A percentile compares a stretch with the other conserved stretches of the same genome.
phyloP scores from a whole-genome alignment of 768 basidiomycete species.

The Leccinum subtestaceum region DNA sequence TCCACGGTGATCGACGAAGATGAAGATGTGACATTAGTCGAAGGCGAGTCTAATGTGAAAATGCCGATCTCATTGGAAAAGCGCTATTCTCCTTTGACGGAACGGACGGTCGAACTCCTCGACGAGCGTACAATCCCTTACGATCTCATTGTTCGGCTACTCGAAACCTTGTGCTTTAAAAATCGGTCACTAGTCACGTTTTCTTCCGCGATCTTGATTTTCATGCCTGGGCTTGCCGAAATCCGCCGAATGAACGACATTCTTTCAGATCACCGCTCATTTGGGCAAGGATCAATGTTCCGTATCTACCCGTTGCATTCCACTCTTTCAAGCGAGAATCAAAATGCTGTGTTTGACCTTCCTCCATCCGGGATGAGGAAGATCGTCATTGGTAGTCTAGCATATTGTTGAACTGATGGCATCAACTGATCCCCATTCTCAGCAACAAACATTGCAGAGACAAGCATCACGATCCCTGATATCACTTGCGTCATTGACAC shows the following conservation, averaged over 20 bases:
- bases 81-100: constrained; percentile 75
- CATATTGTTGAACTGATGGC: not conserved
- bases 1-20: constrained; percentile 59
- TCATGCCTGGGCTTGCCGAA: constrained; percentile 93
- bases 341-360: constrained; percentile 86
- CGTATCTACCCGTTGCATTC: constrained; percentile 87
- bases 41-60: constrained; percentile 15
- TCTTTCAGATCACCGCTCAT: constrained; percentile 68
- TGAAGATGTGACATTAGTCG: constrained; percentile 51
- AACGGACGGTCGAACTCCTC: constrained; percentile 75
- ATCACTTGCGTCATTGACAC: constrained; percentile 95
- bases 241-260: constrained; percentile 86
- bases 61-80: constrained; percentile 59
- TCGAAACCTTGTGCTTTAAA: constrained; percentile 82
- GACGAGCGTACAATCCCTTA: constrained; percentile 90
- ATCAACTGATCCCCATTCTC: not conserved
- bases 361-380: constrained; percentile 81
- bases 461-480: constrained; percentile 97
- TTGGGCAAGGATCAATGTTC: constrained; percentile 64
- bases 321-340: constrained; percentile 86
- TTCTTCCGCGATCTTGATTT: constrained; percentile 83
- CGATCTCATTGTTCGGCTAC: constrained; percentile 79
- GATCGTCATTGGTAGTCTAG: constrained; percentile 79
- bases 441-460: constrained; percentile 95
- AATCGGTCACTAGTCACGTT: constrained; percentile 48